A percentile compares a stretch with the other conserved stretches of the same genome.
phyloP scores from a whole-genome alignment of 2,329 filamentous ascomycete species.

The Arthroderma uncinatum region DNA sequence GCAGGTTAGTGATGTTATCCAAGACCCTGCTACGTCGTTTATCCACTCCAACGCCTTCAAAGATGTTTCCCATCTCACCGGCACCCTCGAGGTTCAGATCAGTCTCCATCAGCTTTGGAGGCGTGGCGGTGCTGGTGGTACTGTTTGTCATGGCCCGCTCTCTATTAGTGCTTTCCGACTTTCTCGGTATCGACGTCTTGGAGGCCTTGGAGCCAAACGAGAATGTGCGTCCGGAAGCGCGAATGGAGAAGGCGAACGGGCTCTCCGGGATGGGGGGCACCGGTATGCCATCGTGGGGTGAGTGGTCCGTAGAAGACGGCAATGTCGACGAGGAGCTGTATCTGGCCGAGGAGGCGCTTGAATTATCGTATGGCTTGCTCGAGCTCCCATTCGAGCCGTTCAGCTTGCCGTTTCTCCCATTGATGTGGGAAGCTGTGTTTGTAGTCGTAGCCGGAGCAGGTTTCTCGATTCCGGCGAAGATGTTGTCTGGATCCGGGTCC shows the following conservation, averaged over 20 bases:
- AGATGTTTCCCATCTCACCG: constrained; percentile 44
- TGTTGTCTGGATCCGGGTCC: constrained; percentile 28
- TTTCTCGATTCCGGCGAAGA: constrained; percentile 28
- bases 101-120: constrained; percentile 41
- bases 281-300: constrained; percentile 33
- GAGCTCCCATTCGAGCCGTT: constrained; percentile 37
- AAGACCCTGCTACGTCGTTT: constrained; percentile 19
- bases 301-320: constrained; percentile 43
- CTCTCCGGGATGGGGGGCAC: constrained; percentile 32
- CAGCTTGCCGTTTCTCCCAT: constrained; percentile 15
- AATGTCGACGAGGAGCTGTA: constrained; percentile 46
- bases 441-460: constrained; percentile 23
- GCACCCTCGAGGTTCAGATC: constrained; percentile 32
- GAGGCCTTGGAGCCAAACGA: constrained; percentile 41
- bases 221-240: constrained; percentile 42
- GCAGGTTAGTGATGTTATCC: constrained; percentile 15
- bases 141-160: constrained; percentile 42
- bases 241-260: constrained; percentile 29
- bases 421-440: background rate
- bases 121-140: constrained; percentile 41
- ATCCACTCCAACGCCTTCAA: constrained; percentile 36
- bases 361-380: constrained; percentile 34
- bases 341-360: constrained; percentile 38
- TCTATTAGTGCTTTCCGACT: constrained; percentile 21
- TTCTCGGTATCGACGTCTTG: constrained; percentile 19